Evolutionary conservation across 768 basidiomycete genomes (phyloP), one percentile per base, ranked within the genome.

Genomic region (Erythrobasidium yunnanense): DNA sequence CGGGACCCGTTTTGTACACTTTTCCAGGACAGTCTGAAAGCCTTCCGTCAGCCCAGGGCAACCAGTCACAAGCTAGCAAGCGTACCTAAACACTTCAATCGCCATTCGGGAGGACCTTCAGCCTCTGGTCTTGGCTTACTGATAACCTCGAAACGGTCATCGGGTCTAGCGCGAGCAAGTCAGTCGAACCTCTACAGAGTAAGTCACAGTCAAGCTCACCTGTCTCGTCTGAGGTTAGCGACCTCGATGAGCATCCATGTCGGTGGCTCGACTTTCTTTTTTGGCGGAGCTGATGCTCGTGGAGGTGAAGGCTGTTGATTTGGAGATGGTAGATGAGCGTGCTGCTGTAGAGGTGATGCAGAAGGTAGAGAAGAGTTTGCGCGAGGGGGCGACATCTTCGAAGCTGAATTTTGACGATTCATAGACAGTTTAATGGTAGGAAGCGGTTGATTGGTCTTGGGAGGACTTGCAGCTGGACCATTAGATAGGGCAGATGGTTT

Each of bases 1-100:
- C 86, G 11, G 88, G 88, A 50, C 92, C 92, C 49, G 90, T 85
- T 71, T 87, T 88, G 80, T 95, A 97, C 65, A 95, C 76, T 85
- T 91, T 93, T 73, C 90, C 90, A 70, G 90, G 90, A 76, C 90
- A 92, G 75, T 95, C 90, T 70, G 84, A 2, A 32, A 30, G 55
- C 23, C 29, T 17, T 38, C 15, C 11, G 34, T 32, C 4, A 57
- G 55, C 22, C 4, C 11, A 47, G 23, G 32, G 23, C 25, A 57
- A 22, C 11, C 11, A 7, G 18, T 25, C n/a, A 29, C 22, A 30
- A 5, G 20, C 11, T 8, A 8, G 29, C 29, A 52, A 23, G 11
- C 20, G 15, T 32, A 63, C 60, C 60, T 23, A 63, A 73, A 75
- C 90, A 95, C 76, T 87, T 90, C 73, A 93, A 81, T 18, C 89